Evolutionary conservation across 345 rosid species (phyloP), one percentile per base, ranked within the genome.

Genomic region (Aquilaria sinensis): DNA sequence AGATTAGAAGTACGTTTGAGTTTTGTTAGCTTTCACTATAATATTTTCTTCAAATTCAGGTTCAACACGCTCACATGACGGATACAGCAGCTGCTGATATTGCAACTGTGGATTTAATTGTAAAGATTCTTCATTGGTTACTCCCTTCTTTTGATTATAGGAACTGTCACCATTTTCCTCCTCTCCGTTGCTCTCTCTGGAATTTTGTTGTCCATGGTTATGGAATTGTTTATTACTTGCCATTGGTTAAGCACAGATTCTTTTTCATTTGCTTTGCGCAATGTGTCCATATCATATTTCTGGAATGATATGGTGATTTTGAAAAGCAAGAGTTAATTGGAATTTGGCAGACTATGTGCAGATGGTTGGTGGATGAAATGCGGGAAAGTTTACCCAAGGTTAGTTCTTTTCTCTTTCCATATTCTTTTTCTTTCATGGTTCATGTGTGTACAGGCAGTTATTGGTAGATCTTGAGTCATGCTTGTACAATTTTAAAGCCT

Each of bases 91-190:
- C 86, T 80, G 93, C 91, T 49, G 97, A 94, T 81, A 85, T 84
- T 70, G 95, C 99, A 15, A 84, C 79, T 48, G 96, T 88, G 61
- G 92, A 78, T 60, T 60, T 86, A 48, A 68, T 94, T 47, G 97
- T 94, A 74, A 88, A 88, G 59, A 74, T 95, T 55, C 75, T 94
- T 56, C 95, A 88, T 68, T 56, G 82, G 75, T 16, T 91, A 61
- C 90, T 90, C 72, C 97, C 96, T 61, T 83, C 89, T 58, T 90
- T 94, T 80, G 96, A 90, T 78, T 94, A 90, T 75, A 90, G 99
- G 97, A 90, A 63, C 55, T 53, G 16, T 55, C 31, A n/a, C 99
- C 0, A 78, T 47, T 4, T 58, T 32, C 32, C 57, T 51, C 54
- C 16, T 61, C 57, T 60, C 16, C 13, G 64, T 43, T n/a, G 51